A percentile compares a stretch with the other conserved stretches of the same genome.
phyloP scores from a whole-genome alignment of 441 rosid genomes.

The Croton laevigatus region DNA sequence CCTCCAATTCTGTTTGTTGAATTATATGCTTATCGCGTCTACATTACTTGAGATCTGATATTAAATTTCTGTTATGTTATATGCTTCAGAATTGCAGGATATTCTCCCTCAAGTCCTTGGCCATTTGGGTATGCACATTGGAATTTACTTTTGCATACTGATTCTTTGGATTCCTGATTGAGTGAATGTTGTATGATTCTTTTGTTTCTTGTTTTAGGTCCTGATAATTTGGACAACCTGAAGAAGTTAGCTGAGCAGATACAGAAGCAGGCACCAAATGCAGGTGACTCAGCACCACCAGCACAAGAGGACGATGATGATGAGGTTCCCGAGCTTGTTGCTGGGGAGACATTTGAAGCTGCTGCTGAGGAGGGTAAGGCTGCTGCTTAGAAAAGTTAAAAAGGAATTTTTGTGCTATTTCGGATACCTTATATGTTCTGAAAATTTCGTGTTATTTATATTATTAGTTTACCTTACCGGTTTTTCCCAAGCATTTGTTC shows the following conservation, averaged over 20 bases:
- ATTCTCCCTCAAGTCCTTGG: constrained; percentile 76
- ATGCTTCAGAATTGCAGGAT: constrained; percentile 65
- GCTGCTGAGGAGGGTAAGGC: constrained; percentile 26
- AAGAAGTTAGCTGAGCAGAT: constrained; percentile 73
- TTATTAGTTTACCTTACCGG: background rate
- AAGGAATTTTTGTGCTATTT: constrained; percentile 16
- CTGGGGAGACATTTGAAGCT: constrained; percentile 7
- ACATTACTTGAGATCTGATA: background rate
- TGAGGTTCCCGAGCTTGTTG: background rate
- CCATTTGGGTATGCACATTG: constrained; percentile 58
- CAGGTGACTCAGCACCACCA: constrained; percentile 31
- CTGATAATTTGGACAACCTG: constrained; percentile 81
- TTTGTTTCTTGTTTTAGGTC: no score
- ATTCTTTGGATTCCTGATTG: background rate
- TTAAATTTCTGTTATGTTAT: background rate
- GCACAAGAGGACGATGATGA: constrained; percentile 69
- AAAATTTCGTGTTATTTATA: background rate
- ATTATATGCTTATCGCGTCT: background rate
- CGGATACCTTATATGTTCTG: constrained; percentile 13
- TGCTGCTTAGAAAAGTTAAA: constrained; percentile 19
- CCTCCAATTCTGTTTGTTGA: background rate
- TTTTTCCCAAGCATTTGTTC: background rate
- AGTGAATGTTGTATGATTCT: background rate
- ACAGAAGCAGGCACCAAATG: constrained; percentile 29
- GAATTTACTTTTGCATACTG: background rate